Base-by-base conservation (phyloP, 2,329 filamentous ascomycete species). In the Bipolaris cookei region DNA sequence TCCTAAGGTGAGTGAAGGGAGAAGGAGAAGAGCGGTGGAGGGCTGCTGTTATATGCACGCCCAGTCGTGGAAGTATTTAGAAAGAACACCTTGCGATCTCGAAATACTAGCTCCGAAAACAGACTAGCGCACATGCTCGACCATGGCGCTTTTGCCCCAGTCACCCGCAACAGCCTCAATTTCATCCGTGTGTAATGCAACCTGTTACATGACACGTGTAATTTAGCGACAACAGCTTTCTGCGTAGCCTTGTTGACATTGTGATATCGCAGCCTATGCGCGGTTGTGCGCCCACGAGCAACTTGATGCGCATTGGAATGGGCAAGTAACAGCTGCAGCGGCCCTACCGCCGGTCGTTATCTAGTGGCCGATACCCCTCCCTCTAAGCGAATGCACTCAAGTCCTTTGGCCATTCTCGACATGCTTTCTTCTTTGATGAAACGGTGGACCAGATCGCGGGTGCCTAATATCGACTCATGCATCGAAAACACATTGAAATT, bases 1-100 rank as follows among this genome's bases (percentile, higher is more conserved):
- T 62, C 62, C 42, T 34, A 54, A 46, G 62, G 59, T 59, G 54
- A 56, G 54, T 61, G 51, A 59, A 67, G 59, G 58, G 68, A 54
- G 64, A 61, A 63, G 52, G 55, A 49, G 38, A 61, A 55, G 54
- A 55, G 48, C 57, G 63, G 67, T 61, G 66, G 59, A 54, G 59
- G 58, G 66, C 63, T 56, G 61, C 58, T 57, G 62, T 73, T 73
- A 72, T 73, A 73, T 71, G 70, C 48, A 43, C 61, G 58, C 52
- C 39, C 48, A 47, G 58, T 56, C 53, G 54, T 63, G 57, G 59
- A 61, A 67, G 63, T 65, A 64, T 66, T 54, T 67, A 62, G 66
- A 68, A 71, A 64, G 66, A 70, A 68, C 69, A 74, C 61, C 65
- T 73, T 66, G 64, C 61, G 61, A 65, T 66, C 71, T 67, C 51